Conservation (phyloP, 2,329 filamentous ascomycete genomes). For the Graphilbum fragrans region DNA sequence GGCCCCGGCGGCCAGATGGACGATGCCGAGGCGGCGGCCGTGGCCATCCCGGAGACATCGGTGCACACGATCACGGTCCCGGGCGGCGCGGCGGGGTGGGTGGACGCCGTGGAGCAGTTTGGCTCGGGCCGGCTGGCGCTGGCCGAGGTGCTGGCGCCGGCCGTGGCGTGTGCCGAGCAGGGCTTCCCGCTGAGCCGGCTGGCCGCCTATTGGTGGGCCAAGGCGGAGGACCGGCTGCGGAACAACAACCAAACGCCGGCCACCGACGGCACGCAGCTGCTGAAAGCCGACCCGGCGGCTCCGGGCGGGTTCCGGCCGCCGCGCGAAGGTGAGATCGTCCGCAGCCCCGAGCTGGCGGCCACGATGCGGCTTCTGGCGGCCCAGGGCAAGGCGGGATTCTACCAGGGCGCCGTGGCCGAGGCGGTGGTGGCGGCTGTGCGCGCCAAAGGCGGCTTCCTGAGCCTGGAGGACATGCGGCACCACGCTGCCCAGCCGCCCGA, state of each 20-base stretch:
- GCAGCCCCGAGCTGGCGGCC: conserved; percentile 63
- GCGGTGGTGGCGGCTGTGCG: conserved; percentile 64
- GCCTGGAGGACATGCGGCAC: conserved; percentile 64
- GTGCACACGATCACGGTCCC: conserved; percentile 75
- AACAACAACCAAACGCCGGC: conserved; percentile 64
- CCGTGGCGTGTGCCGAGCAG: conserved; percentile 70
- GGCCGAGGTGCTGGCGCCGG: conserved; percentile 65
- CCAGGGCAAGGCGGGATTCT: conserved; percentile 80
- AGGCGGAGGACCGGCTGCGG: conserved; percentile 12
- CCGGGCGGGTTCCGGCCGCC: conserved; percentile 61
- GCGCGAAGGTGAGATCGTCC: conserved; percentile 69
- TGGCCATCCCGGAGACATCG: conserved; percentile 57
- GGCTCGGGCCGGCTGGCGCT: conserved; percentile 71
- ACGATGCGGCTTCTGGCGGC: conserved; percentile 68
- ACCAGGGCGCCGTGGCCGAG: conserved; percentile 69
- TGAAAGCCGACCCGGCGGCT: conserved; percentile 60
- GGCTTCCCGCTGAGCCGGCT: conserved; percentile 81
- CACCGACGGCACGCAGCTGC: conserved; percentile 56
- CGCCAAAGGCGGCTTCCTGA: conserved; percentile 62
- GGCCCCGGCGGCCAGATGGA: conserved; percentile 14
- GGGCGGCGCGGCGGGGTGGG: conserved; percentile 51
- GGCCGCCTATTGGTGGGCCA: conserved; percentile 17
- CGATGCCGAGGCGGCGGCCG: background rate
- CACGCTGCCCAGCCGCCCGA: conserved; percentile 38
- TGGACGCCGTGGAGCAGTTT: conserved; percentile 75